phyloP scores from a whole-genome alignment of 345 rosid genomes.

The Eucalyptus microcorys region DNA sequence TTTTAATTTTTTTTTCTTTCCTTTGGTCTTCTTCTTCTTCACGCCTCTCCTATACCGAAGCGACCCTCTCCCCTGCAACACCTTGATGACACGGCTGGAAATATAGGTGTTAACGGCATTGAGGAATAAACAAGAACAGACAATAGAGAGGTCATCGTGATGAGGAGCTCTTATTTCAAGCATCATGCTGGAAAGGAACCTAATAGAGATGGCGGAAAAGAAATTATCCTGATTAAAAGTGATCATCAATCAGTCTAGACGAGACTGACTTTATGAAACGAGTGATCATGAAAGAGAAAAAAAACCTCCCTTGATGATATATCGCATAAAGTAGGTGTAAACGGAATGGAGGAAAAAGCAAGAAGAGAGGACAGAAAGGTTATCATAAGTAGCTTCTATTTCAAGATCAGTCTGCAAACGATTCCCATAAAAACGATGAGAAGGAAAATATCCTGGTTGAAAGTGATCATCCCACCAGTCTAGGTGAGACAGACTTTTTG shows the following conservation, averaged over 20 bases:
- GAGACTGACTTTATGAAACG: neutral
- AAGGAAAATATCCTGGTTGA: slow-evolving; percentile 8
- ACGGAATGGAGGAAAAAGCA: slow-evolving; percentile 14
- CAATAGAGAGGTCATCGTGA: slow-evolving; percentile 30
- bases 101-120: slow-evolving; percentile 1
- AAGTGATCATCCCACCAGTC: neutral
- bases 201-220: slow-evolving; percentile 16
- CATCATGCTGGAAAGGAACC: slow-evolving; percentile 27
- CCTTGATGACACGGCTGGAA: neutral
- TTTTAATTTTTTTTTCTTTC: too few relatives aligned
- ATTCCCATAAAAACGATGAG: slow-evolving; percentile 11
- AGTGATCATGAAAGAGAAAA: neutral
- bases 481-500: neutral
- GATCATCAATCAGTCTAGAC: neutral
- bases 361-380: slow-evolving; percentile 33
- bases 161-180: slow-evolving; percentile 59
- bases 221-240: slow-evolving; percentile 5
- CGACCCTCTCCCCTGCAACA: too few relatives aligned
- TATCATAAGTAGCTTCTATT: slow-evolving; percentile 48
- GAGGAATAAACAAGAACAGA: slow-evolving; percentile 27
- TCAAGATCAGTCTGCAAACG: slow-evolving; percentile 33
- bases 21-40: too few relatives aligned
- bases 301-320: neutral
- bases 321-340: neutral
- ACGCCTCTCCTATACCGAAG: too few relatives aligned